Conservation (phyloP, 2,329 filamentous ascomycete species). For the Sporothrix humicola region DNA sequence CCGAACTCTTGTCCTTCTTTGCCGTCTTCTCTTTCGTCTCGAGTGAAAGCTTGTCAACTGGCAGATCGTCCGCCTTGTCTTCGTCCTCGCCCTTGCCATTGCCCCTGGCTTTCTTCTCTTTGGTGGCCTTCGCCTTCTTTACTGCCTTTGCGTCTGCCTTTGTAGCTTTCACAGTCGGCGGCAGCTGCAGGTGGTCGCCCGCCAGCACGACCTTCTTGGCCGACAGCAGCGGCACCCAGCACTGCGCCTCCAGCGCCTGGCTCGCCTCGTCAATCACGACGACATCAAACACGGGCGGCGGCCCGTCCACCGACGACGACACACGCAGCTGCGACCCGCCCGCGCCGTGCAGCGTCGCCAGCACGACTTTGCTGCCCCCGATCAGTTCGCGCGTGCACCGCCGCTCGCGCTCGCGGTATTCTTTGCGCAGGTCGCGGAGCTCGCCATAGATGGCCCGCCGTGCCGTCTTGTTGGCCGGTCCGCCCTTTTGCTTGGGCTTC, state of each 20-base stretch:
- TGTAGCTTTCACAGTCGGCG: slow-evolving; percentile 88
- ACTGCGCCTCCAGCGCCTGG: slow-evolving; percentile 94
- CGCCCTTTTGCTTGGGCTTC: slow-evolving; percentile 65
- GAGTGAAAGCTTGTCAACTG: slow-evolving; percentile 43
- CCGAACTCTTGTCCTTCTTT: slow-evolving; percentile 42
- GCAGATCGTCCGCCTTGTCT: background rate
- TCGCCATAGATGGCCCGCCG: slow-evolving; percentile 81
- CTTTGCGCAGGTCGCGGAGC: slow-evolving; percentile 81
- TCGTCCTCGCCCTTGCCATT: background rate
- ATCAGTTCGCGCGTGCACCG: slow-evolving; percentile 80
- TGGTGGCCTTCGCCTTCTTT: slow-evolving; percentile 18
- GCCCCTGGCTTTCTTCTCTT: background rate
- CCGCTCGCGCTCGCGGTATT: slow-evolving; percentile 84
- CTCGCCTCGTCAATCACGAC: slow-evolving; percentile 96
- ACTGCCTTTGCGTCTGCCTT: slow-evolving; percentile 66
- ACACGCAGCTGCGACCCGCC: slow-evolving; percentile 78
- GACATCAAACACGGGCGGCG: slow-evolving; percentile 81
- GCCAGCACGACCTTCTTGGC: slow-evolving; percentile 87
- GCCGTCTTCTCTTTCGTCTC: slow-evolving; percentile 38
- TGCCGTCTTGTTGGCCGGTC: slow-evolving; percentile 55
- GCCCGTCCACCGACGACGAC: background rate
- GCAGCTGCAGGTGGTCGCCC: slow-evolving; percentile 91
- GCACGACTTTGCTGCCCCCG: slow-evolving; percentile 79
- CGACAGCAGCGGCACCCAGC: slow-evolving; percentile 87
- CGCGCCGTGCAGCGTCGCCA: slow-evolving; percentile 90